Evolutionary conservation across 768 basidiomycete genomes (phyloP).

Genomic region (Lactifluus echinatus): DNA sequence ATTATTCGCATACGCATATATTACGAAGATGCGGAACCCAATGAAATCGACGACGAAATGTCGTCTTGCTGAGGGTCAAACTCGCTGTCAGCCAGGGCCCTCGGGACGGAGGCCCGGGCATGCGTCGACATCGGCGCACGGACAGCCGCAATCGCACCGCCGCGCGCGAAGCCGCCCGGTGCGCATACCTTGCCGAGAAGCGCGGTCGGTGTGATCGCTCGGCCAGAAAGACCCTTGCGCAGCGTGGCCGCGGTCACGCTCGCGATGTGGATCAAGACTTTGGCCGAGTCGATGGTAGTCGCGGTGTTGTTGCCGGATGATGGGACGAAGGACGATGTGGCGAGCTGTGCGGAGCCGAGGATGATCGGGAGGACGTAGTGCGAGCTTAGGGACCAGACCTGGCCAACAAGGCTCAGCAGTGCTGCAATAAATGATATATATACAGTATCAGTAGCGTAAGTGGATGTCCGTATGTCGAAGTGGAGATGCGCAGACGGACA

Average conservation of each 20-base stretch:
- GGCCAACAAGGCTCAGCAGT: not conserved
- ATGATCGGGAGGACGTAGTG: constrained; percentile 1
- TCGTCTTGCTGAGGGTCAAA: too few relatives aligned
- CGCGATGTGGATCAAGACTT: constrained; percentile 6
- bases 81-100: not conserved
- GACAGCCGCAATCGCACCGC: not conserved
- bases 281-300: constrained; percentile 1
- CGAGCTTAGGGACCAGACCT: not conserved
- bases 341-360: not conserved
- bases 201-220: not conserved
- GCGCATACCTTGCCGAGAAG: not conserved
- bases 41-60: too few relatives aligned
- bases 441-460: not conserved
- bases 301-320: not conserved
- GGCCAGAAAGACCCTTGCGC: not conserved
- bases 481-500: not conserved
- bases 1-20: too few relatives aligned
- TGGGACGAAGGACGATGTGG: not conserved
- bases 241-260: not conserved
- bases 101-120: not conserved
- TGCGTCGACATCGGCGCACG: not conserved
- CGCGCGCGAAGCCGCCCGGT: not conserved
- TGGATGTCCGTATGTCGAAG: not conserved
- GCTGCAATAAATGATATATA: too few relatives aligned
- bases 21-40: too few relatives aligned